Percentiles rank a stretch among this genome's conserved stretches.
These are phyloP conservation scores for Aristolochia contorta DNA, from an alignment of 164 flowering plant species.

Conservation along the genomic window DNA sequence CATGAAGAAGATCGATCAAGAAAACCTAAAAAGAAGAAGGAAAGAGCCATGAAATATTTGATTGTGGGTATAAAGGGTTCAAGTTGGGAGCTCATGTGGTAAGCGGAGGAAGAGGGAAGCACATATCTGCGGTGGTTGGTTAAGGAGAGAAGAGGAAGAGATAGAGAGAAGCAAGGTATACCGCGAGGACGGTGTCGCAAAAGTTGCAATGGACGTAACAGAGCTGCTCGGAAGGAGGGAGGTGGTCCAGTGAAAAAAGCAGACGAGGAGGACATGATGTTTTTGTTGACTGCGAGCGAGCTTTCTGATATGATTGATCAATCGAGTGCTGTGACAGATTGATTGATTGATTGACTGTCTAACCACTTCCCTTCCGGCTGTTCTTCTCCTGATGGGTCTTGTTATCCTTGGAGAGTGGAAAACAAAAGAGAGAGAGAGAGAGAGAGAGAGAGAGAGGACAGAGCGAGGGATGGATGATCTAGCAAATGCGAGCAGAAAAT, in stretches of 20 bases:
- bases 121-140: background rate
- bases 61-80: too few relatives aligned
- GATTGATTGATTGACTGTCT: slow-evolving; percentile 25
- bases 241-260: slow-evolving; percentile 67
- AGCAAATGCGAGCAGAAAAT: background rate
- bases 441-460: slow-evolving; percentile 5
- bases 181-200: slow-evolving; percentile 91
- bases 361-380: slow-evolving; percentile 23
- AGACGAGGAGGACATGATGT: slow-evolving; percentile 60
- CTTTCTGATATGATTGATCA: slow-evolving; percentile 6
- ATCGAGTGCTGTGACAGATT: slow-evolving; percentile 3
- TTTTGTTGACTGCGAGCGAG: slow-evolving; percentile 13
- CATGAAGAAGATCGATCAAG: too few relatives aligned
- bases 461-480: background rate
- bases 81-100: too few relatives aligned
- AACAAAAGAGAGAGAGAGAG: slow-evolving; percentile 7
- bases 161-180: slow-evolving; percentile 16
- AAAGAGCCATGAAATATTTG: too few relatives aligned
- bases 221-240: slow-evolving; percentile 79
- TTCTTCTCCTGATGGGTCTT: slow-evolving; percentile 3
- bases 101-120: background rate
- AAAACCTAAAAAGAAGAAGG: background rate
- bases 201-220: slow-evolving; percentile 91
- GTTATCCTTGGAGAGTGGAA: slow-evolving; percentile 9
- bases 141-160: background rate